Conservation (phyloP, 192 early-diverging fungal genomes). For the Linnemannia exigua region DNA sequence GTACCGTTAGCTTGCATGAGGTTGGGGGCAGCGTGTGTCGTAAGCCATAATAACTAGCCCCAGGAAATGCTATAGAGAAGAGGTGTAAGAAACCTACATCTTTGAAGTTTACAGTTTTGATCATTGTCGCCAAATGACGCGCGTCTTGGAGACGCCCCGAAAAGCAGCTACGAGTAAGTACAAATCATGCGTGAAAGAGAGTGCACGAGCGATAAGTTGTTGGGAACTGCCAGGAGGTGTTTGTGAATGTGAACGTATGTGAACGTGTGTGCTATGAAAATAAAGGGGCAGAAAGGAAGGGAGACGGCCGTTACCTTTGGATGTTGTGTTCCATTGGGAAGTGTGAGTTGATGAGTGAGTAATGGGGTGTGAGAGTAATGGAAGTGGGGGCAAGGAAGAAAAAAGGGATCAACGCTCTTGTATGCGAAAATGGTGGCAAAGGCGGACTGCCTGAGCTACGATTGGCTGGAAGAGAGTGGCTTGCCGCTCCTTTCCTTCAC, state of each 20-base stretch:
- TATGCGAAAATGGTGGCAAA: conserved; percentile 41
- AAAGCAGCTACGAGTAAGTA: conserved; percentile 19
- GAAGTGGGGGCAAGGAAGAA: not conserved
- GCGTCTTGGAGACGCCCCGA: conserved; percentile 35
- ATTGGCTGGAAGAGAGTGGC: not conserved
- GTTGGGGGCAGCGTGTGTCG: not conserved
- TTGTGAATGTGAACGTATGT: not conserved
- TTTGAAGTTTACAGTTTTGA: conserved; percentile 50
- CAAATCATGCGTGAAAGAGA: no score
- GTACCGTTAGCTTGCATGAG: not conserved
- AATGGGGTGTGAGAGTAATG: not conserved
- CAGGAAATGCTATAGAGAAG: not conserved
- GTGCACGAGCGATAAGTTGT: not conserved
- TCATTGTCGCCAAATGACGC: conserved; percentile 35
- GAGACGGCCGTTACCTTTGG: conserved; percentile 14
- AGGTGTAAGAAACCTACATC: conserved; percentile 19
- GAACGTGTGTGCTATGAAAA: not conserved
- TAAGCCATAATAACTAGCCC: not conserved
- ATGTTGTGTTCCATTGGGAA: conserved; percentile 9
- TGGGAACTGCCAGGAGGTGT: not conserved
- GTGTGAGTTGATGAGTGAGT: not conserved
- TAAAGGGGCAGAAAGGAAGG: not conserved
- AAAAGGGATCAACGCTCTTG: not conserved
- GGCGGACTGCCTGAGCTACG: not conserved
- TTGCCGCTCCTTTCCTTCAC: not conserved